Conservation (phyloP, 169 alveolate species). For the Ichthyophthirius multifiliis region DNA sequence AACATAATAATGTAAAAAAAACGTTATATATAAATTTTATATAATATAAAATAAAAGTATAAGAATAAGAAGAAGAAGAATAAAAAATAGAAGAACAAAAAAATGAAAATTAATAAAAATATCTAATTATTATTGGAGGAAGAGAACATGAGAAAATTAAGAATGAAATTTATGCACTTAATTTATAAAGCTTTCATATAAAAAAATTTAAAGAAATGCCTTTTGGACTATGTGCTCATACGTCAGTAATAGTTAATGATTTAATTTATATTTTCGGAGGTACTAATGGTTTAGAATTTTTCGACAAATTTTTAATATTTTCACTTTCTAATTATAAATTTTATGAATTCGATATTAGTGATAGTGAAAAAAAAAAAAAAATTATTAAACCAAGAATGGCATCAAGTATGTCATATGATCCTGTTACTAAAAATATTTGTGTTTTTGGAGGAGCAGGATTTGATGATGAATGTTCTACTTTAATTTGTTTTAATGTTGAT, state of each 20-base stretch:
- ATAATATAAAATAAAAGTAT: not conserved
- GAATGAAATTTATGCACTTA: not conserved
- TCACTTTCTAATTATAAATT: not conserved
- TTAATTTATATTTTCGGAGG: conserved; percentile 17
- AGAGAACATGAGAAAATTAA: not conserved
- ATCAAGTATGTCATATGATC: not conserved
- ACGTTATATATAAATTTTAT: not conserved
- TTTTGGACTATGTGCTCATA: conserved; percentile 7
- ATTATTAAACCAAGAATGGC: conserved; percentile 8
- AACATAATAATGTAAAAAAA: not conserved
- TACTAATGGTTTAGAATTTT: not conserved
- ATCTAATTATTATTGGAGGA: not conserved
- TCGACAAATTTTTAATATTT: not conserved
- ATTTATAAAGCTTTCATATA: not conserved
- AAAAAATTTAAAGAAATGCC: not conserved
- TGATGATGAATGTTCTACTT: not conserved
- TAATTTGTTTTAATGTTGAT: not conserved
- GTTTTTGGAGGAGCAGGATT: conserved; percentile 3
- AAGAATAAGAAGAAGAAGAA: not conserved
- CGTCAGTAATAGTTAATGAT: not conserved
- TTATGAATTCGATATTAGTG: not conserved
- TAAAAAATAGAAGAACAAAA: not conserved
- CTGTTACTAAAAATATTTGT: not conserved
- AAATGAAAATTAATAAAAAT: not conserved
- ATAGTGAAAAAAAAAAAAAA: not conserved